Evolutionary conservation across 257 asterid species (phyloP), one percentile per base, ranked within the genome.

Genomic region (Solanum rostratum): DNA sequence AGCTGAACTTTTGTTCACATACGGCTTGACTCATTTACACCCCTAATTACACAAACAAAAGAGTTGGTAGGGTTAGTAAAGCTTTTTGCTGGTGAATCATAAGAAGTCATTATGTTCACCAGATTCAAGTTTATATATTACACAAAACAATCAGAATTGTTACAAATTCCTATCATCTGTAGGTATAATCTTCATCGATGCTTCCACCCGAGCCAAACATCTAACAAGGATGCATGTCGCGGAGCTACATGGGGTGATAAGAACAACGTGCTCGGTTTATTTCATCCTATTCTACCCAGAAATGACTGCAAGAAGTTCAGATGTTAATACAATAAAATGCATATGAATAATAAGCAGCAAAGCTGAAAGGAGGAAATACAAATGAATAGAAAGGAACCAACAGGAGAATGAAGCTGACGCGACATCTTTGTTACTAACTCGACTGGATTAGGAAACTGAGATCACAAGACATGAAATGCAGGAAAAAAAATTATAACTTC

Each of bases 251-350:
- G 82, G 50, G 63, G 63, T 8, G 57, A 76, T 74, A 74, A 24
- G 0, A 11, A n/a, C 14, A 39, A 22, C 49, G 22, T 2, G 81
- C 15, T 27, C 4, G 14, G 41, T 81, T 68, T 5, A n/a, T 27
- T 27, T 93, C 95, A 91, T 87, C 94, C 93, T 81, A 89, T 91
- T 89, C 46, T 92, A 85, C 95, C 97, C 59, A 91, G 93, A 89
- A 94, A 92, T 39, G 97, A 89, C 97, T 91, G 93, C 93, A 89
- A 83, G 39, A 60, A 87, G 53, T 3, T 18, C 46, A 66, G 62
- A 10, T 55, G 50, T 65, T 16, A 22, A 12, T 68, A 66, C 53
- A 33, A 7, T 20, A 19, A 9, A 3, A 59, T 39, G 19, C 16
- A 50, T 1, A 14, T 13, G 54, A 50, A 50, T 50, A 57, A 57